Percentiles rank a stretch among this genome's conserved stretches.
Evolutionary conservation across 768 basidiomycete genomes (phyloP).

Genomic region (Russula dissimulans): DNA sequence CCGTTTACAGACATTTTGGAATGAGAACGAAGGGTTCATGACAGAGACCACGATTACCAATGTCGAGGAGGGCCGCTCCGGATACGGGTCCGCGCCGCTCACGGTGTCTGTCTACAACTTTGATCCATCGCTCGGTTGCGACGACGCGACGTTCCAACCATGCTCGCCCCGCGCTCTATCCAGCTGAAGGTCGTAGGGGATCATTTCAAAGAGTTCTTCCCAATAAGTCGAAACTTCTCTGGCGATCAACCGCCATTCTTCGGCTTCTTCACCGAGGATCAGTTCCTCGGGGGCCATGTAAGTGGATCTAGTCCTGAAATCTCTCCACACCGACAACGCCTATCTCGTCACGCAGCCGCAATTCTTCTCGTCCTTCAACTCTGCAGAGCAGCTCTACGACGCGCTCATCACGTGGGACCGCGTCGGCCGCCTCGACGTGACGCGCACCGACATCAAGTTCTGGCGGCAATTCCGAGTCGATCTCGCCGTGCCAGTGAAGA

Average conservation of each 20-base stretch:
- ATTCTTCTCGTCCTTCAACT: slow-evolving; percentile 25
- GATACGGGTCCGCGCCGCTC: slow-evolving; percentile 10
- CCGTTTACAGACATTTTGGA: slow-evolving; percentile 7
- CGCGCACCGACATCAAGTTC: slow-evolving; percentile 24
- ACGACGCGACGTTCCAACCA: slow-evolving; percentile 28
- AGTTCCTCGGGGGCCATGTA: slow-evolving; percentile 22
- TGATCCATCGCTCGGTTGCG: slow-evolving; percentile 23
- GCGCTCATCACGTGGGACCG: slow-evolving; percentile 23
- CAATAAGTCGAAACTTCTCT: slow-evolving; percentile 22
- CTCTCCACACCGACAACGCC: background rate
- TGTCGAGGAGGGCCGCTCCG: background rate
- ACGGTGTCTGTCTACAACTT: slow-evolving; percentile 26
- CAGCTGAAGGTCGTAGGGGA: slow-evolving; percentile 22
- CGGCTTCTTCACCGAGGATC: slow-evolving; percentile 13
- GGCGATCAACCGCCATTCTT: background rate
- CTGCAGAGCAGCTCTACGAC: slow-evolving; percentile 26
- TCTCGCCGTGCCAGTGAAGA: background rate
- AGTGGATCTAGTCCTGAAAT: background rate
- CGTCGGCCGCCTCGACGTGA: slow-evolving; percentile 19
- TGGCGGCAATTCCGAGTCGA: slow-evolving; percentile 13
- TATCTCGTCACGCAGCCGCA: slow-evolving; percentile 17
- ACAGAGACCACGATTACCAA: slow-evolving; percentile 7
- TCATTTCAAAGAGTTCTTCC: slow-evolving; percentile 26
- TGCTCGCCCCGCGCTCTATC: slow-evolving; percentile 27
- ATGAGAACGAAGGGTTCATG: slow-evolving; percentile 10